These are phyloP conservation scores for Blepharisma stoltei DNA, from an alignment of 73 alveolate species.

Conservation along the genomic window DNA sequence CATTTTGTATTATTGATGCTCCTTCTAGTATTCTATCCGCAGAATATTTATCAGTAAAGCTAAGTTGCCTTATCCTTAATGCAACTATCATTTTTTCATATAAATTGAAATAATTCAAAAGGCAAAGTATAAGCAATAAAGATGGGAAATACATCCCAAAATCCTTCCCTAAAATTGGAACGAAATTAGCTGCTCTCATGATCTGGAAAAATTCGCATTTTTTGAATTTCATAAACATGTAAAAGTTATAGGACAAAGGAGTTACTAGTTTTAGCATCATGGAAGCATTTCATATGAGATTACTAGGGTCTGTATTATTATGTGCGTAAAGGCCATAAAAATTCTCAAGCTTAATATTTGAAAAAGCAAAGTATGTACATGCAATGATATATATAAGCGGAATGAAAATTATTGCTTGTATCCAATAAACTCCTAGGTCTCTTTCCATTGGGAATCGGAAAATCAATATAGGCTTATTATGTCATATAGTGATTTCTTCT, in stretches of 20 bases:
- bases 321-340: constrained; percentile 27
- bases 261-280: background rate
- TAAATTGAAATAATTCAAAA: background rate
- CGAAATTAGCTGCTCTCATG: background rate
- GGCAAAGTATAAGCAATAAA: background rate
- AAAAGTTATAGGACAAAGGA: constrained; percentile 23
- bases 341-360: constrained; percentile 11
- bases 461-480: background rate
- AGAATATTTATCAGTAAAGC: background rate
- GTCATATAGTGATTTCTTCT: constrained; percentile 29
- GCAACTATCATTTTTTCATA: constrained; percentile 5
- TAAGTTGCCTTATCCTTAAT: background rate
- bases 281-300: constrained; percentile 14
- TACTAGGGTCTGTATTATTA: constrained; percentile 28
- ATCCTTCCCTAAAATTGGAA: constrained; percentile 7
- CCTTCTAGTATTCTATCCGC: constrained; percentile 18
- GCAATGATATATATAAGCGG: constrained; percentile 10
- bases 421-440: background rate
- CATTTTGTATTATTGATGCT: background rate
- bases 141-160: background rate
- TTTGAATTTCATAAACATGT: constrained; percentile 15
- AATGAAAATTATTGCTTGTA: background rate
- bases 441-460: background rate
- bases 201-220: background rate
- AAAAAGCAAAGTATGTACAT: constrained; percentile 19